phyloP scores from a whole-genome alignment of 352 stramenopile genomes.

The Globisporangium polare region DNA sequence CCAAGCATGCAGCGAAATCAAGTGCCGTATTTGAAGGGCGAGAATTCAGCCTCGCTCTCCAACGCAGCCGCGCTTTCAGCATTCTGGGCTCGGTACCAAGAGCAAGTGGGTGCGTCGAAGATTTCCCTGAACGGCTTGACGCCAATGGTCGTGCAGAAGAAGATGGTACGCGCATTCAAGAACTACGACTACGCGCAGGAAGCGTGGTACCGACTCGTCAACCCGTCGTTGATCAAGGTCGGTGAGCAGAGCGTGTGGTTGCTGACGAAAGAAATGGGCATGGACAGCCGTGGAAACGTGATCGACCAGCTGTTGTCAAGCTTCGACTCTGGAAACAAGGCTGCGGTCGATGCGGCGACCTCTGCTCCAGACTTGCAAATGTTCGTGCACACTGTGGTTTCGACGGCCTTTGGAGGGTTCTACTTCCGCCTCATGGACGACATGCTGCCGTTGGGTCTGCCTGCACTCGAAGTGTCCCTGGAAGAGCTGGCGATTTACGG shows the following conservation, averaged over 20 bases:
- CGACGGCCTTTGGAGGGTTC: conserved; percentile 83
- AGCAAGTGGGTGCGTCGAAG: conserved; percentile 54
- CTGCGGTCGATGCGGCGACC: neutral
- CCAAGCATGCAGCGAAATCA: conserved; percentile 54
- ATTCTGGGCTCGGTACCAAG: conserved; percentile 76
- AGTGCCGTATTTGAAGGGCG: conserved; percentile 56
- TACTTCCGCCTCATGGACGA: conserved; percentile 85
- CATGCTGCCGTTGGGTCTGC: conserved; percentile 62
- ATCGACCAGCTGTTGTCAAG: conserved; percentile 78
- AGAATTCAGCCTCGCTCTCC: conserved; percentile 31
- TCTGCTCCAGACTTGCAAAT: conserved; percentile 32
- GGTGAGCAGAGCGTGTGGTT: conserved; percentile 69
- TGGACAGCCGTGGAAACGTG: conserved; percentile 64
- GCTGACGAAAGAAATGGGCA: conserved; percentile 77
- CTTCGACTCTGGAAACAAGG: conserved; percentile 28
- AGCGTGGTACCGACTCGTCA: conserved; percentile 78
- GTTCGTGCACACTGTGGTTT: conserved; percentile 76
- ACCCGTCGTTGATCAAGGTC: conserved; percentile 64
- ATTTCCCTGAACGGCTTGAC: conserved; percentile 58
- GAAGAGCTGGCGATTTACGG: conserved; percentile 76
- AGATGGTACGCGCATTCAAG: conserved; percentile 83
- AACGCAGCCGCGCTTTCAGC: conserved; percentile 52
- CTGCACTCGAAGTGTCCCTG: conserved; percentile 75
- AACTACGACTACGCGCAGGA: conserved; percentile 88
- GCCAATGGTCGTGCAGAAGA: conserved; percentile 68